Evolutionary conservation across 108 stramenopile genomes (phyloP).

Genomic region (Craspedostauros australis): DNA sequence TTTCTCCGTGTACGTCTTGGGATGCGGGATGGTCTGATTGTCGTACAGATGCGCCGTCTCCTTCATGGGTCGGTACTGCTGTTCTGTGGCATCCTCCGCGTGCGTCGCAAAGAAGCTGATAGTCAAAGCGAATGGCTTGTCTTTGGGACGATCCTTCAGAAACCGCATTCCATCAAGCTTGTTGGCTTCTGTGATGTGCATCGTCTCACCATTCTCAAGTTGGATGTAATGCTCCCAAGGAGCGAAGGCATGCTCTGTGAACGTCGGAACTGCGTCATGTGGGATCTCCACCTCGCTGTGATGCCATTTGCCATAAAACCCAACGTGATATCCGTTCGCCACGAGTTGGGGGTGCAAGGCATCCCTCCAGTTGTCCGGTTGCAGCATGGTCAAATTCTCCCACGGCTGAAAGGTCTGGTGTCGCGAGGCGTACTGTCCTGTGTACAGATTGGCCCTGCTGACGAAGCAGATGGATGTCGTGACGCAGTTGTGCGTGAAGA

Average conservation of each 20-base stretch:
- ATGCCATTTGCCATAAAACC: no score
- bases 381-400: no score
- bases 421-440: constrained; percentile 54
- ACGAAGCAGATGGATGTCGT: constrained; percentile 82
- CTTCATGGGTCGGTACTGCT: constrained; percentile 53
- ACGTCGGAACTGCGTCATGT: no score
- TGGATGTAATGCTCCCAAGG: neutral
- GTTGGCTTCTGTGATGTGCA: constrained; percentile 62
- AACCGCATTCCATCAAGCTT: constrained; percentile 57
- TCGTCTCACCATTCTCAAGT: neutral
- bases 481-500: constrained; percentile 76
- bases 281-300: no score
- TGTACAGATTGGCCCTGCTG: constrained; percentile 59
- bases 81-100: constrained; percentile 40
- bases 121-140: constrained; percentile 64
- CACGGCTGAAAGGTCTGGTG: no score
- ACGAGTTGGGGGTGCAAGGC: no score
- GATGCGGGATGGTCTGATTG: constrained; percentile 48
- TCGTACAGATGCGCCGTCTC: constrained; percentile 43
- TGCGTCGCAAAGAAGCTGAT: constrained; percentile 82
- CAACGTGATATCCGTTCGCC: no score
- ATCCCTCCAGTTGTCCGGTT: no score
- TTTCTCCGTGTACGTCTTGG: constrained; percentile 29
- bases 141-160: constrained; percentile 22
- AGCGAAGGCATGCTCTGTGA: no score